Percentiles rank a stretch among this genome's conserved stretches.
Conservation (phyloP, 805 yeast genomes). For the Vanderwaltozyma verrucispora region DNA sequence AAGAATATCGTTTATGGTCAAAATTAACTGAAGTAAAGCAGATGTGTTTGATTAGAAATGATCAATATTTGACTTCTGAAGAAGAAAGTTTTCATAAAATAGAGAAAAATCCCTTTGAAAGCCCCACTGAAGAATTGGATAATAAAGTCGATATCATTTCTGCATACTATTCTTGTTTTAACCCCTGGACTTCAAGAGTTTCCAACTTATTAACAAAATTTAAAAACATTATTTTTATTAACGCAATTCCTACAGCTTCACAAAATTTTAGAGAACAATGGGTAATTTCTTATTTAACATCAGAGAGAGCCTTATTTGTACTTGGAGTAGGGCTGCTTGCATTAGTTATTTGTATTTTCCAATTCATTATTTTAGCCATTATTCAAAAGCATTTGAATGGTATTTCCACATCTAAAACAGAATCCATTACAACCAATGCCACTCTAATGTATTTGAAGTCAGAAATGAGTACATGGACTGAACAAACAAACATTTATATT, state of each 20-base stretch:
- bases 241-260: not conserved
- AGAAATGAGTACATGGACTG: conserved; percentile 40
- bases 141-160: conserved; percentile 9
- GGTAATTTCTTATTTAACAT: conserved; percentile 36
- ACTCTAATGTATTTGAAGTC: conserved; percentile 16
- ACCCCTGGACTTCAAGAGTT: conserved; percentile 13
- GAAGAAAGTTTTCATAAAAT: not conserved
- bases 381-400: conserved; percentile 6
- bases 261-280: conserved; percentile 18
- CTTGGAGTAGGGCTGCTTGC: conserved; percentile 51
- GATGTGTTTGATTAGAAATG: not conserved
- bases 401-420: not conserved
- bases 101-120: conserved; percentile 1
- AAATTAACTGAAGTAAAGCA: conserved; percentile 19
- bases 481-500: conserved; percentile 46
- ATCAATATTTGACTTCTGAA: not conserved
- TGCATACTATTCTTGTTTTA: conserved; percentile 14
- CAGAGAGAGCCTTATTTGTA: conserved; percentile 41
- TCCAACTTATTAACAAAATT: conserved; percentile 4
- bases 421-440: conserved; percentile 2
- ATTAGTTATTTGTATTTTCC: conserved; percentile 41
- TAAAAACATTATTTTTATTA: too few species aligned
- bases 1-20: conserved; percentile 41
- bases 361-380: conserved; percentile 36
- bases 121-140: not conserved